A percentile compares a stretch with the other conserved stretches of the same genome.
These are phyloP conservation scores for Melaleuca quinquenervia DNA, from an alignment of 345 rosid species.

Conservation along the genomic window DNA sequence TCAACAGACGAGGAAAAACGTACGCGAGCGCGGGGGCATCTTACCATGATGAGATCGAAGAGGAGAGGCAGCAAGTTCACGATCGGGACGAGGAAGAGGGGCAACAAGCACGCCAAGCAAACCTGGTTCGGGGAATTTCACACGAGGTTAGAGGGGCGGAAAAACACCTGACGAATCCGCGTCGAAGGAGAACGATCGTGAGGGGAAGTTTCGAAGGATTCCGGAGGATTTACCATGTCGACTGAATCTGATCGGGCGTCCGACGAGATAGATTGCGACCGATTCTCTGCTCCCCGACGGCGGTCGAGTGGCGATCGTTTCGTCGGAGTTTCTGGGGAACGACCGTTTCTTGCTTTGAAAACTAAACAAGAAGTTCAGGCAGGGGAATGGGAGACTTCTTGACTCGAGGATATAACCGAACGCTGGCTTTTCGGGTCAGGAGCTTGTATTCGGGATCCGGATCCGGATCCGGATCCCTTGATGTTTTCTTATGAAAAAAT, in stretches of 20 bases:
- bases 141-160: background rate
- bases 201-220: background rate
- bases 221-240: background rate
- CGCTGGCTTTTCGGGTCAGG: background rate
- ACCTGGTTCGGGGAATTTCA: slow-evolving; percentile 24
- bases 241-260: background rate
- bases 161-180: background rate
- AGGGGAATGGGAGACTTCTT: background rate
- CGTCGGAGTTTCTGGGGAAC: background rate
- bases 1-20: background rate
- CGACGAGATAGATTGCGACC: background rate
- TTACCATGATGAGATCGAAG: slow-evolving; percentile 57
- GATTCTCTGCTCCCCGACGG: background rate
- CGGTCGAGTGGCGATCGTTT: background rate
- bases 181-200: background rate
- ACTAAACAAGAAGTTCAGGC: background rate
- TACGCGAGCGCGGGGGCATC: background rate
- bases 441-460: background rate
- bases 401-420: background rate
- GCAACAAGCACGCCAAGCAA: slow-evolving; percentile 80
- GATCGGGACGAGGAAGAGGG: slow-evolving; percentile 88
- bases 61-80: slow-evolving; percentile 68
- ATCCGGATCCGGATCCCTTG: background rate
- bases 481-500: too few relatives aligned
- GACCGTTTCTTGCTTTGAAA: background rate